phyloP scores from a whole-genome alignment of 169 alveolate species.

The Neospora caninum region DNA sequence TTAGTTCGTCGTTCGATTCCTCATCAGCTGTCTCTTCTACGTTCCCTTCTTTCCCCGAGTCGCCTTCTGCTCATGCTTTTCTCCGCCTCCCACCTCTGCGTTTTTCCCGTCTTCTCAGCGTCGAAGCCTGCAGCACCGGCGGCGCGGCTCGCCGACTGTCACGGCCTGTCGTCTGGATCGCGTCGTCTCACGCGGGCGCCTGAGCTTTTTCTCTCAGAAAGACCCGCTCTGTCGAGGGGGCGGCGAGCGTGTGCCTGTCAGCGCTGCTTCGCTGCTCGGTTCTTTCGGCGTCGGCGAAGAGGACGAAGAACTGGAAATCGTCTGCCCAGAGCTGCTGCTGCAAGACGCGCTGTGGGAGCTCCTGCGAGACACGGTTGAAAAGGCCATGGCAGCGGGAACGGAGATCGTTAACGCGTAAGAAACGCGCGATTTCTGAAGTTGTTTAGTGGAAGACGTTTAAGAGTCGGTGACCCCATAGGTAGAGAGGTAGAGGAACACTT shows the following conservation, averaged over 20 bases:
- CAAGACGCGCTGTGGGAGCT: constrained; percentile 10
- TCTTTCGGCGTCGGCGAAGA: not conserved
- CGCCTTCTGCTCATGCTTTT: not conserved
- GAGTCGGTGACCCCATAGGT: too few species aligned
- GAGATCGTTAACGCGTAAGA: constrained; percentile 18
- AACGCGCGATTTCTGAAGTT: not conserved
- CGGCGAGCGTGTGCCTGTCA: not conserved
- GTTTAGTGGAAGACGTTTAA: too few species aligned
- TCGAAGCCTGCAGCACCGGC: not conserved
- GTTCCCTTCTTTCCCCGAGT: not conserved
- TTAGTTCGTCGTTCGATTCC: too few species aligned
- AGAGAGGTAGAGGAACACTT: too few species aligned
- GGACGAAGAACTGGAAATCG: constrained; percentile 3
- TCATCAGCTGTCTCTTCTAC: too few species aligned
- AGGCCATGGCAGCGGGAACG: not conserved
- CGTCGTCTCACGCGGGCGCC: not conserved
- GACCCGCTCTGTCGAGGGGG: not conserved
- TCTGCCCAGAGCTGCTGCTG: constrained; percentile 30
- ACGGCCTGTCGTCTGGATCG: not conserved
- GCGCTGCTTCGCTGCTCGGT: not conserved
- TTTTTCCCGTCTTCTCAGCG: not conserved
- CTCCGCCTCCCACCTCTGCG: not conserved
- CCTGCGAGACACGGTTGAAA: not conserved
- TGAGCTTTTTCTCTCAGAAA: not conserved
- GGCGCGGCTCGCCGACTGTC: not conserved